phyloP scores from a whole-genome alignment of 2,329 filamentous ascomycete genomes.

The Gnomoniopsis smithogilvyi region DNA sequence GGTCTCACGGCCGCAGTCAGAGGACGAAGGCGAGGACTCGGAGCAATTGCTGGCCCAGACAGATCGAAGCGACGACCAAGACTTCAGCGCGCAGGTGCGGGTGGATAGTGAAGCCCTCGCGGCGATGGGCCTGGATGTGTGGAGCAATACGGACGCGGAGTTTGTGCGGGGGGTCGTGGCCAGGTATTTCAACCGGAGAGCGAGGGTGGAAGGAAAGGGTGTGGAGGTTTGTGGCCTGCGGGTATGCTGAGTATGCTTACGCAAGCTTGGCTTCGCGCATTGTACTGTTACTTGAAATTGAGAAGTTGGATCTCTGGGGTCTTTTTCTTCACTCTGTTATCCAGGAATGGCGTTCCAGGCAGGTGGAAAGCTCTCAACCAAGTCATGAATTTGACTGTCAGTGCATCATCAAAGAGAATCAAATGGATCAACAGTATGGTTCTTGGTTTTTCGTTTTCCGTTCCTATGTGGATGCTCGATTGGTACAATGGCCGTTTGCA shows the following conservation, averaged over 20 bases:
- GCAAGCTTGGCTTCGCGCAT: neutral
- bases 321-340: too few species aligned
- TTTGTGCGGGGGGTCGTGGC: conserved; percentile 63
- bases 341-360: too few species aligned
- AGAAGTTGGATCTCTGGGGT: too few species aligned
- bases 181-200: conserved; percentile 64
- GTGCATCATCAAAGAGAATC: too few species aligned
- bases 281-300: too few species aligned
- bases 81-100: conserved; percentile 42
- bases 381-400: too few species aligned
- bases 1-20: conserved; percentile 30
- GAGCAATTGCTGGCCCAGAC: conserved; percentile 14
- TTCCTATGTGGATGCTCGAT: too few species aligned
- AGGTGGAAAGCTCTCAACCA: too few species aligned
- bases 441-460: too few species aligned
- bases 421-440: too few species aligned
- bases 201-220: conserved; percentile 64
- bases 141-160: conserved; percentile 67
- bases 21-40: conserved; percentile 24
- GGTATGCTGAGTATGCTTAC: conserved; percentile 63
- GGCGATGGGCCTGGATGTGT: conserved; percentile 73
- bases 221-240: conserved; percentile 72
- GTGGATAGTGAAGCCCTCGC: conserved; percentile 64
- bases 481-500: too few species aligned
- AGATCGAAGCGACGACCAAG: conserved; percentile 24